A percentile compares a stretch with the other conserved stretches of the same genome.
Evolutionary conservation across 2,329 filamentous ascomycete genomes (phyloP).

Genomic region (Pseudogymnoascus sp.): DNA sequence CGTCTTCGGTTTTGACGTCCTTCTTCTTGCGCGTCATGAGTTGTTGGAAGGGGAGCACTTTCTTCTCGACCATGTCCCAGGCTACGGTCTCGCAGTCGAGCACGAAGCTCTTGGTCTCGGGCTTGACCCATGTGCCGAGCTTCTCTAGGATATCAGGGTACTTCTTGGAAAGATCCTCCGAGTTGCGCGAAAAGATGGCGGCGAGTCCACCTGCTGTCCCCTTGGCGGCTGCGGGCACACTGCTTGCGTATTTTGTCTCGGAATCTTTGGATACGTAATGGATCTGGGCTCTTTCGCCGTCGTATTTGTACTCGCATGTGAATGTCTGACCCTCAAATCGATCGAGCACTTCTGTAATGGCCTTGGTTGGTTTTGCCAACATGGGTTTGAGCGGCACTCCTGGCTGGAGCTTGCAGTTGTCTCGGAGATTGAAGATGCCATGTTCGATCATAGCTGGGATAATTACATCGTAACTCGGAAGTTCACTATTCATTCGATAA

Average conservation of each 20-base stretch:
- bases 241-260: conserved; percentile 57
- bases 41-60: conserved; percentile 93
- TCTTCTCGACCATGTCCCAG: conserved; percentile 92
- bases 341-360: conserved; percentile 93
- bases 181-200: conserved; percentile 95
- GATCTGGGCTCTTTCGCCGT: conserved; percentile 96
- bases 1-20: conserved; percentile 89
- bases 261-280: conserved; percentile 87
- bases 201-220: conserved; percentile 52
- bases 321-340: conserved; percentile 93
- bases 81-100: conserved; percentile 97
- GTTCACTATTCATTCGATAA: conserved; percentile 58
- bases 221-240: conserved; percentile 52
- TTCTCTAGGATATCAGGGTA: conserved; percentile 93
- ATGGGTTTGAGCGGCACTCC: conserved; percentile 96
- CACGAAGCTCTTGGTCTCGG: conserved; percentile 87
- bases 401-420: conserved; percentile 83
- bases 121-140: conserved; percentile 80
- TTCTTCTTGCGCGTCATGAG: conserved; percentile 98
- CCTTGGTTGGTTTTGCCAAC: conserved; percentile 97
- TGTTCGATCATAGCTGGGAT: conserved; percentile 81
- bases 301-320: conserved; percentile 98
- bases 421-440: conserved; percentile 72
- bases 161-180: conserved; percentile 93
- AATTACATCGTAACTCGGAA: conserved; percentile 92